These are phyloP conservation scores for Wickerhamomyces ciferrii DNA, from an alignment of 805 yeast genomes.

Conservation along the genomic window DNA sequence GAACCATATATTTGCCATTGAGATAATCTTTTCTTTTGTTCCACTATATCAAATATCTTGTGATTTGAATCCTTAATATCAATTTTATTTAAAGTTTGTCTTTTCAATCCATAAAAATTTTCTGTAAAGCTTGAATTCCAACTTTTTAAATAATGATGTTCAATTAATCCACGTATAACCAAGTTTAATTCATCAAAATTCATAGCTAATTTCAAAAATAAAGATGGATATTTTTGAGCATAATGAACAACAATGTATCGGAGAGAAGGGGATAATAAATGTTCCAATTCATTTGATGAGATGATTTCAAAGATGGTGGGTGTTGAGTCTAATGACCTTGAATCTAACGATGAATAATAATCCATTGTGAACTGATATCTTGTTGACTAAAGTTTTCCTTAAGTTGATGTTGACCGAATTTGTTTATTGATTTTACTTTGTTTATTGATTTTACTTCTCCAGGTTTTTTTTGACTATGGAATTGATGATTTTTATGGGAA, in stretches of 20 bases:
- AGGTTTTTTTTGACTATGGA: no score
- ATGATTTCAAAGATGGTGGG: constrained; percentile 89
- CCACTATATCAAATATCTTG: constrained; percentile 34
- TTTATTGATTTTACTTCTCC: no score
- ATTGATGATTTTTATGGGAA: no score
- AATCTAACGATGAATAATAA: constrained; percentile 74
- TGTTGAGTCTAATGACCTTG: constrained; percentile 65
- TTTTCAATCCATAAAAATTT: constrained; percentile 84
- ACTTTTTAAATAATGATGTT: constrained; percentile 58
- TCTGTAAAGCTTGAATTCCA: constrained; percentile 91
- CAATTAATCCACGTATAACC: constrained; percentile 55
- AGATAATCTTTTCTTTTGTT: constrained; percentile 47
- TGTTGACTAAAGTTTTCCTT: neutral
- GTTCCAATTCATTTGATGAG: constrained; percentile 75
- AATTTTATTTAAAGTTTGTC: constrained; percentile 32
- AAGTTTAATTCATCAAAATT: constrained; percentile 75
- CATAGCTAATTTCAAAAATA: constrained; percentile 55
- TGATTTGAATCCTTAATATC: constrained; percentile 24
- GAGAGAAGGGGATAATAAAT: constrained; percentile 74
- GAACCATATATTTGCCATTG: constrained; percentile 47
- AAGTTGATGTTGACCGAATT: neutral
- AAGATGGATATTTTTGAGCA: constrained; percentile 72
- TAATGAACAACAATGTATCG: constrained; percentile 77
- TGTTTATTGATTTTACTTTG: no score
- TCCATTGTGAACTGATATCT: constrained; percentile 49